Evolutionary conservation across 805 yeast genomes (phyloP), one percentile per base, ranked within the genome.

Genomic region (Kregervanrija delftensis): DNA sequence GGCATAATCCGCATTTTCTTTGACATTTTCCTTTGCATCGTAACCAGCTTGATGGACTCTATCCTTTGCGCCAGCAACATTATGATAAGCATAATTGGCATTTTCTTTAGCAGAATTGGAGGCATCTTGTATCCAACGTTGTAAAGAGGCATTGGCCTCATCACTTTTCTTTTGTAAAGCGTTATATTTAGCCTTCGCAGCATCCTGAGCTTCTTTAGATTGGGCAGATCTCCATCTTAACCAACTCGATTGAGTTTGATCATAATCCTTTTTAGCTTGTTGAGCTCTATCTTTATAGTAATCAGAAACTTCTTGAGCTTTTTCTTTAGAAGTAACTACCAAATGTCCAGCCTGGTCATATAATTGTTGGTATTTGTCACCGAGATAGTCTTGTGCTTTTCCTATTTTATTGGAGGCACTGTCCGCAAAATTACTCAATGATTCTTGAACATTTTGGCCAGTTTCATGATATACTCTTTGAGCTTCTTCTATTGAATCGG

Each of bases 311-410:
- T 47, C 45, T 41, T 55, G 52, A 17, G 61, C 56, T 2, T 54
- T 49, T 32, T 57, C 61, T 37, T 50, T 40, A 0, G 58, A 50
- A n/a, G 49, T 45, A 15, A 49, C 37, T 3, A 47, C 48, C 5
- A 57, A 38, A 11, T 49, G 40, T 1, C 60, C 62, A 10, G 47
- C 44, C 36, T 47, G 49, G 22, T 55, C 58, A 42, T 49, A 48
- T 16, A 54, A 33, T 9, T 57, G 61, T 14, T 63, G 63, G 16
- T 63, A 57, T 49, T 71, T 71, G 17, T 73, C 78, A 48, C 28
- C 11, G 53, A 40, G 11, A 46, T 45, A 39, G 30, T 36, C 22
- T 54, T 51, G 35, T 56, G 39, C 48, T 8, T 35, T 37, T 11
- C 17, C 43, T 15, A 41, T 12, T 11, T 33, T 35, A 14, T 35